Evolutionary conservation across 1,284 basidiomycete genomes (phyloP), one percentile per base, ranked within the genome.

Genomic region (Inonotus obliquus): DNA sequence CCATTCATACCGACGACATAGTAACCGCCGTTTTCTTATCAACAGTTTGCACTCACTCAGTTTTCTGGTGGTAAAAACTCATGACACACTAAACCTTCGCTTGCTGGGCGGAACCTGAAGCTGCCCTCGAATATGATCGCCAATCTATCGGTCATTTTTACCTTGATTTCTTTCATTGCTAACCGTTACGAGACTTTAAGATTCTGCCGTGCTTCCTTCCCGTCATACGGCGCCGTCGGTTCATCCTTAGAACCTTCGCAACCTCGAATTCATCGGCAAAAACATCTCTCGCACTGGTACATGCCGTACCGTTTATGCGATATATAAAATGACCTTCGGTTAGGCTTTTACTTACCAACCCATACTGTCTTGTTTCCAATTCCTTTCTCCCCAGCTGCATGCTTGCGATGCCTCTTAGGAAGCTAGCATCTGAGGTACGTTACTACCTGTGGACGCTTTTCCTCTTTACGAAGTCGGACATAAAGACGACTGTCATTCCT

Each of bases 401-500:
- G 7, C 1, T 29, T 49, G 48, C 23, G 48, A 29, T 49, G 48
- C 48, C 51, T 23, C 59, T 60, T 11, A 17, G 27, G 1, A 27
- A 55, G 13, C 17, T 54, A 25, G 45, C 45, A 19, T 61, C 60
- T 27, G 29, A 57, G 11, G 27, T 62, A 2, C 35, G 51, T 7
- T 70, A 67, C 41, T 67, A 73, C 23, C 44, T 69, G 27, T 59
- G 57, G 41, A 65, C 64, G 13, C 45, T 64, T 10, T 61, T 63
- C 23, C 41, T 65, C 41, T 65, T 65, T 49, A 65, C 59, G 4
- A 57, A 64, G 32, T 61, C 64, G 7, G 64, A 65, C 45, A 49
- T 61, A 32, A 65, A 65, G 55, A 65, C 64, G 7, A 64, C 59
- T 23, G 38, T 65, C 32, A 37, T 63, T 25, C 64, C 64, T 38